Base-by-base conservation (phyloP, 768 basidiomycete genomes). In the Collybiopsis luxurians region DNA sequence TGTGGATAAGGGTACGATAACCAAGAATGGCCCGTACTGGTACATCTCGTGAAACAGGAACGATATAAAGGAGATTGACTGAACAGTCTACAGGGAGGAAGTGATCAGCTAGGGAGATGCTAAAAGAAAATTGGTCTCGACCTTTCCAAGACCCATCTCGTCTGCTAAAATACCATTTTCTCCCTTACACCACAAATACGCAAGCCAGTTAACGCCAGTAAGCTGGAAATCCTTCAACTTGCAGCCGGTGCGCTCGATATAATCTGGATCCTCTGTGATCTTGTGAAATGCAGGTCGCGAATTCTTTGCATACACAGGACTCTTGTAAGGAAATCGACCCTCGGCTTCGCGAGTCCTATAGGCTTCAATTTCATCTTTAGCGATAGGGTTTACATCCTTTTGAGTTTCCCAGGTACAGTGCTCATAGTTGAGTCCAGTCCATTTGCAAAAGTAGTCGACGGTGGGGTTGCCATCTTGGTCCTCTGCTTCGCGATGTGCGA, bases 131-230 rank as follows among this genome's bases (percentile, higher is more conserved):
- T 30, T 26, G 26, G 19, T 59, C 34, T 63, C 45, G 60, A 90
- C 82, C 84, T 99, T 99, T 53, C 97, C 97, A 24, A 99, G 88
- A 69, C 97, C 97, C 97, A 98, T 99, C 80, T 99, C 97, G 66
- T 99, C 97, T 0, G 97, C 97, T 34, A 99, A 75, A 58, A 99
- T 97, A 19, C 97, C 97, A 67, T 98, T 98, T 64, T 96, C 90
- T 9, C 92, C 92, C 63, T 92, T 86, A 61, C 83, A 86, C 97
- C 97, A 98, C 15, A 95, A 76, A 71, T 96, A 98, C 3, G 92
- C 89, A n/a, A 99, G 80, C 97, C 97, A 99, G 68, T 99, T 99
- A 60, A 99, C 79, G 23, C 97, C 97, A 2, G 94, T 97, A 39
- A 98, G 79, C 75, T 99, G 97, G 77, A 99, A 99, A 66, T 98